Percentiles rank a stretch among this genome's conserved stretches.
Conservation (phyloP, 305 asterid genomes). For the Plantago lanceolata region DNA sequence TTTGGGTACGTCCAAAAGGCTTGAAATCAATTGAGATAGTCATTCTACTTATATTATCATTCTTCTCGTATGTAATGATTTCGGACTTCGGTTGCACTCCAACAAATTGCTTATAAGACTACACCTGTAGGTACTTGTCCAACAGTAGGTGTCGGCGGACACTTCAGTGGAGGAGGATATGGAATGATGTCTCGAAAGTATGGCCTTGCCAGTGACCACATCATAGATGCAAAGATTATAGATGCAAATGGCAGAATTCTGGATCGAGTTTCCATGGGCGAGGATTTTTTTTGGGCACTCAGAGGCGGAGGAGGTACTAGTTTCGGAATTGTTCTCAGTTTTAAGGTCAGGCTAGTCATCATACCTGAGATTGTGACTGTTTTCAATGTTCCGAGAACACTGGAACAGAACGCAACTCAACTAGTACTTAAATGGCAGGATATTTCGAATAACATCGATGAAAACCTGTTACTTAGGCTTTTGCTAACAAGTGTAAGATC, state of each 20-base stretch:
- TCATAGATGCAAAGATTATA: conserved; percentile 36
- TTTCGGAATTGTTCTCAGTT: conserved; percentile 37
- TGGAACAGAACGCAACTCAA: conserved; percentile 33
- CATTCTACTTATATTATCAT: no score
- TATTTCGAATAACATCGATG: conserved; percentile 31
- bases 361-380: conserved; percentile 35
- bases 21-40: no score
- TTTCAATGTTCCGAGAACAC: conserved; percentile 33
- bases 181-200: conserved; percentile 34
- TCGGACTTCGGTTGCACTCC: no score
- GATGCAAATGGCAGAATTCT: conserved; percentile 32
- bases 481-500: neutral
- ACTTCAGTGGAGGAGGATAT: conserved; percentile 38
- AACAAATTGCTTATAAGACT: no score
- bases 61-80: no score
- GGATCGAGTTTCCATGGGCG: conserved; percentile 36
- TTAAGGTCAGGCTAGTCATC: conserved; percentile 23
- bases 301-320: conserved; percentile 43
- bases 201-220: conserved; percentile 31
- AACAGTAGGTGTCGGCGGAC: conserved; percentile 32
- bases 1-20: no score
- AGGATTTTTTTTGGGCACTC: conserved; percentile 44
- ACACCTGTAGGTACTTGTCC: conserved; percentile 22
- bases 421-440: conserved; percentile 39
- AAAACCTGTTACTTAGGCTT: conserved; percentile 21